Percentiles rank a stretch among this genome's conserved stretches.
These are phyloP conservation scores for Talaromyces ruber DNA, from an alignment of 495 filamentous ascomycete species.

Conservation along the genomic window DNA sequence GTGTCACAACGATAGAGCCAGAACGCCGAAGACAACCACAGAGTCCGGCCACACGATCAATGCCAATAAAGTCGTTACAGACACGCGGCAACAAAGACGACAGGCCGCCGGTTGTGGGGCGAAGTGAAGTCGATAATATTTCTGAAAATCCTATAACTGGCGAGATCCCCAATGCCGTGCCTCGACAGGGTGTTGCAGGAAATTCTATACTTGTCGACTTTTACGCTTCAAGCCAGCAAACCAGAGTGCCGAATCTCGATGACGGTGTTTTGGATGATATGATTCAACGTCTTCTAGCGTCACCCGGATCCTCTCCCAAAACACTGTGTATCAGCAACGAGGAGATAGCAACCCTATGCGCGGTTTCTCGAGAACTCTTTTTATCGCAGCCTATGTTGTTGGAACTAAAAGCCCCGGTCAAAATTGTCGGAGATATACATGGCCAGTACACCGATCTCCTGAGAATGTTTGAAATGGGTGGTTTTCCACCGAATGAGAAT, in stretches of 20 bases:
- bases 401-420: conserved; percentile 92
- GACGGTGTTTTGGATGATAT: conserved; percentile 79
- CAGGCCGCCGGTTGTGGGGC: background rate
- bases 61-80: background rate
- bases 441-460: conserved; percentile 98
- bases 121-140: background rate
- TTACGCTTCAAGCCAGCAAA: background rate
- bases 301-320: conserved; percentile 86
- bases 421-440: conserved; percentile 97
- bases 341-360: conserved; percentile 89
- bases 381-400: conserved; percentile 85
- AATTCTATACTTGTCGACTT: background rate
- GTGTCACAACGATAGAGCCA: background rate
- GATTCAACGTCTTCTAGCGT: conserved; percentile 86
- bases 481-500: conserved; percentile 89
- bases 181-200: background rate
- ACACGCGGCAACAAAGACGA: background rate
- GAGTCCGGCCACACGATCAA: background rate
- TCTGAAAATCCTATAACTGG: background rate
- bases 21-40: background rate
- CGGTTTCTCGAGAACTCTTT: conserved; percentile 77
- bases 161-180: background rate
- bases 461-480: conserved; percentile 98
- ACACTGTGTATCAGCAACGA: conserved; percentile 95
- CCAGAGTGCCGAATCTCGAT: background rate